Evolutionary conservation across 257 asterid genomes (phyloP).

Genomic region (Sherardia arvensis): DNA sequence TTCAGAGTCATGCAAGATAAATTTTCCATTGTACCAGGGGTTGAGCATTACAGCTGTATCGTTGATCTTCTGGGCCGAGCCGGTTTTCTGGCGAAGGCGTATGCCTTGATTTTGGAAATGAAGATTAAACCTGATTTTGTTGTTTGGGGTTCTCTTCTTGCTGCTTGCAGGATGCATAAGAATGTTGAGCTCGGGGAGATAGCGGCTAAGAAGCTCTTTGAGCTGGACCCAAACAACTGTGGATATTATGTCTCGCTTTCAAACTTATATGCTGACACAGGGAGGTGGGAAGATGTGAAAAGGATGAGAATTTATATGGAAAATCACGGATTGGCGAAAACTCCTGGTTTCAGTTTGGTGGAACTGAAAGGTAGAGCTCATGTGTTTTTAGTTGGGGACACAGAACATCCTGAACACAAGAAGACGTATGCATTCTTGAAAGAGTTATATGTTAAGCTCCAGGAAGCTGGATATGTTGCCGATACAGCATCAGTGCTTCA

Average conservation of each 20-base stretch:
- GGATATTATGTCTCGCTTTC: constrained; percentile 80
- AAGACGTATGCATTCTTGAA: constrained; percentile 52
- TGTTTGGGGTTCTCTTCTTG: constrained; percentile 86
- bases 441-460: constrained; percentile 51
- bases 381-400: constrained; percentile 64
- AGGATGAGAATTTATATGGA: constrained; percentile 56
- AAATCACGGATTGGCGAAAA: constrained; percentile 56
- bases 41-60: constrained; percentile 92
- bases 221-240: constrained; percentile 64
- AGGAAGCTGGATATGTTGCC: constrained; percentile 60
- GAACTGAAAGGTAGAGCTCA: constrained; percentile 65
- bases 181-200: constrained; percentile 81
- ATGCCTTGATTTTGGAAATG: constrained; percentile 65
- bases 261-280: constrained; percentile 79
- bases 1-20: constrained; percentile 41
- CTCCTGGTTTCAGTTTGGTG: constrained; percentile 79
- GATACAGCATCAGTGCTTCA: constrained; percentile 61
- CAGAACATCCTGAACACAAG: constrained; percentile 57
- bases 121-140: constrained; percentile 62
- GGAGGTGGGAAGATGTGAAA: constrained; percentile 86
- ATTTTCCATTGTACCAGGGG: constrained; percentile 52
- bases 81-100: constrained; percentile 67
- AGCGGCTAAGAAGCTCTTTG: constrained; percentile 60
- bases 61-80: constrained; percentile 94
- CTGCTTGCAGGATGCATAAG: constrained; percentile 78